Conservation (phyloP, 1,139 yeast genomes). For the Debaryomyces nepalensis region DNA sequence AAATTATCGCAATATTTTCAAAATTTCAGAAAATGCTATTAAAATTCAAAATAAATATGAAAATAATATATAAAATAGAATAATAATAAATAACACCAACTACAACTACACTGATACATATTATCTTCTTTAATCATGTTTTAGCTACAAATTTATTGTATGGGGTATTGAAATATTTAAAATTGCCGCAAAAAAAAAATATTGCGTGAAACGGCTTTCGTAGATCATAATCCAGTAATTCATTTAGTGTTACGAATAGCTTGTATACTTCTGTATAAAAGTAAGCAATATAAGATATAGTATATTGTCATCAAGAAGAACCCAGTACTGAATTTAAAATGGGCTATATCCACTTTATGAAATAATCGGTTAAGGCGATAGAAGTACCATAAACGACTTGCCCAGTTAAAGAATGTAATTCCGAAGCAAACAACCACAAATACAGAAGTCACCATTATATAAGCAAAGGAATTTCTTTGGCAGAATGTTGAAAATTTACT, state of each 20-base stretch:
- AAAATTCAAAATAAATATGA: too few relatives aligned
- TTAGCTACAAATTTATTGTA: too few relatives aligned
- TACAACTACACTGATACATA: too few relatives aligned
- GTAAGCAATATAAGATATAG: neutral
- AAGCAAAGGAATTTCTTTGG: slow-evolving; percentile 1
- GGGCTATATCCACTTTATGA: slow-evolving; percentile 18
- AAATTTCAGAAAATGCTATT: too few relatives aligned
- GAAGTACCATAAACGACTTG: slow-evolving; percentile 19
- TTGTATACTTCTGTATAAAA: neutral
- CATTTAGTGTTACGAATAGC: neutral
- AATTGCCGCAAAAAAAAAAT: slow-evolving; percentile 7
- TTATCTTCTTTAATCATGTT: too few relatives aligned
- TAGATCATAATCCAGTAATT: neutral
- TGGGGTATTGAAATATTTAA: too few relatives aligned
- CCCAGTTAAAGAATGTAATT: slow-evolving; percentile 16
- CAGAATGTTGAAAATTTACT: neutral
- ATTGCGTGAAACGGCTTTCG: too few relatives aligned
- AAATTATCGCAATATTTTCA: too few relatives aligned
- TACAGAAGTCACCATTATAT: slow-evolving; percentile 1
- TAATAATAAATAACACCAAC: neutral
- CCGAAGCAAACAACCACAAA: slow-evolving; percentile 7
- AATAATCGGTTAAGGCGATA: slow-evolving; percentile 16
- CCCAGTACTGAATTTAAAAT: slow-evolving; percentile 19
- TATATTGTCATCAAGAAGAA: slow-evolving; percentile 13
- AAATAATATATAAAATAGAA: neutral